Evolutionary conservation across 129 eudicot species (phyloP), one percentile per base, ranked within the genome.

Genomic region (Escallonia herrerae): DNA sequence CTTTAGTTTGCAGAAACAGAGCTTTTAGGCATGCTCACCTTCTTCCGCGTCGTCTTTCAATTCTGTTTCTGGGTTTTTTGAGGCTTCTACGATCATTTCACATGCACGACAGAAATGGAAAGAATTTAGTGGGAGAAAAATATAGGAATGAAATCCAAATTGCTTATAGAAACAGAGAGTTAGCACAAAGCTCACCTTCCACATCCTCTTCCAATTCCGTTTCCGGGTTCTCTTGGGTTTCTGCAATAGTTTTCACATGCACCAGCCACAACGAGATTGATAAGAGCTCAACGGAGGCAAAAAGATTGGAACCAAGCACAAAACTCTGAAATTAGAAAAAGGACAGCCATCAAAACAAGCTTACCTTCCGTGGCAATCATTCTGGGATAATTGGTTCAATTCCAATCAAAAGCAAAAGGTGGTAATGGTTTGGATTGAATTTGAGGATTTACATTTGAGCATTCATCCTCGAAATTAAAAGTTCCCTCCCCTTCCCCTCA

Each of bases 171-270:
- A 22, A 22, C 33, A 22, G 33, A 22, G 33, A 22, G 33, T 22
- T 1, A 22, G 33, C 1, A 22, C 33, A 22, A 22, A 22, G 33
- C 44, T 47, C 72, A 8, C 55, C 65, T 72, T 72, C 63, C 57
- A 4, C 45, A n/a, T 12, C 40, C 14, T 65, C 69, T 37, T 37
- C 64, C 70, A 44, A n/a, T 49, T 71, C 71, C 4, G 33, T 44
- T 71, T 69, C 80, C 72, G 53, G 43, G 61, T 9, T 56, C 63
- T 78, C 65, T 12, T 60, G 72, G 72, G 53, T 22, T 64, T 44
- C 72, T 63, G 48, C 72, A 11, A 64, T 52, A 68, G 62, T 66
- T 39, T 68, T 67, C 56, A 56, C 40, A 10, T 13, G 46, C n/a
- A 37, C 5, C 6, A 45, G 7, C 6, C 6, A 73, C 68, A 56